A percentile compares a stretch with the other conserved stretches of the same genome.
Evolutionary conservation across 164 flowering plant species (phyloP).

Genomic region (Amborella trichopoda): DNA sequence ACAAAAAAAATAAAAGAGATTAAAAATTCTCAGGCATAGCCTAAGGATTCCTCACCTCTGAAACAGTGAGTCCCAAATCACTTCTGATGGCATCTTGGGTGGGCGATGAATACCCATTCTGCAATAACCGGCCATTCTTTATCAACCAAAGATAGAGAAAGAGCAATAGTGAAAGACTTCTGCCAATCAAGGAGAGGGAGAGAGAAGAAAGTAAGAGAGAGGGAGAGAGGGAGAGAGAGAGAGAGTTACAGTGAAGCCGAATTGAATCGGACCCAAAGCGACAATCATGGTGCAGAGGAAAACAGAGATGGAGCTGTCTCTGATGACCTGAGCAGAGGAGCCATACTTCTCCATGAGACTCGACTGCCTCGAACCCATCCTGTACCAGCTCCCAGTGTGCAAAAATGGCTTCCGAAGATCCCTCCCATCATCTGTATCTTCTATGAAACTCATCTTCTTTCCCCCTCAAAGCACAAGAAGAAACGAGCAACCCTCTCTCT

Average conservation of each 20-base stretch:
- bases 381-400: conserved; percentile 68
- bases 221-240: background rate
- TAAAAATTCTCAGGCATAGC: background rate
- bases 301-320: conserved; percentile 67
- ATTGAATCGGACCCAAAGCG: conserved; percentile 84
- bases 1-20: background rate
- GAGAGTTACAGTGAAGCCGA: conserved; percentile 64
- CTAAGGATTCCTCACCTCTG: conserved; percentile 28
- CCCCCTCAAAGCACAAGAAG: no score
- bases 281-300: conserved; percentile 69
- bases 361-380: conserved; percentile 57
- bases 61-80: conserved; percentile 39
- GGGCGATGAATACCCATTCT: conserved; percentile 66
- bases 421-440: conserved; percentile 20
- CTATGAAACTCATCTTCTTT: no score
- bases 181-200: background rate
- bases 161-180: background rate
- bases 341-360: conserved; percentile 35
- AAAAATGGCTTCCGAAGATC: conserved; percentile 62
- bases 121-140: no score
- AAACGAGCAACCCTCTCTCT: no score
- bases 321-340: conserved; percentile 38
- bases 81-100: conserved; percentile 40
- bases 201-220: background rate
- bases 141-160: background rate